Evolutionary conservation across 2,329 filamentous ascomycete species (phyloP), one percentile per base, ranked within the genome.

Genomic region (Leptographium lundbergii): DNA sequence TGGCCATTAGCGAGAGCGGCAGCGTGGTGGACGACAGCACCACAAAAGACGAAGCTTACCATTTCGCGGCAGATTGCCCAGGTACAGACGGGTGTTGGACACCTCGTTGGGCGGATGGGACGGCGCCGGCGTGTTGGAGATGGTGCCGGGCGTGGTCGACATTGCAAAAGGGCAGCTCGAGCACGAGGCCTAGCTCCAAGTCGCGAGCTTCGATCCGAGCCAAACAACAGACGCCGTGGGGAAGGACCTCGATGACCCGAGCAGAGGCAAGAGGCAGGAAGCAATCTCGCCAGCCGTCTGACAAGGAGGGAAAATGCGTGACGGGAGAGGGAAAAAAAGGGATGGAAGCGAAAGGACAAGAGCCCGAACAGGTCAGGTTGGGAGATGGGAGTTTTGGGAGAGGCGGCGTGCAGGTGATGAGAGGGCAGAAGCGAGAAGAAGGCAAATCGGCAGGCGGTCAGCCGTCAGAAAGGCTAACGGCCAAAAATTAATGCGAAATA

Each of bases 1-100:
- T 95, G 72, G 72, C 13, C 2, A 6, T 51, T 24, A 51, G 57
- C 11, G 48, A 19, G n/a, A 55, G 39, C n/a, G 56, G 60, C 29
- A 32, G 29, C 29, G 5, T 10, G 10, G 29, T 10, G 5, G 10
- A 32, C 57, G 59, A 52, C 45, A 58, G 34, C 34, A 66, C 87
- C 78, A 85, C 29, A 5, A 5, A 10, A 5, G 10, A 17, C 36
- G 4, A 3, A 34, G 32, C 36, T 39, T 14, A 96, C 91, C 91
- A 80, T 89, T 90, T 75, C 91, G 89, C 75, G 94, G 92, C 73
- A 99, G 87, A 78, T 97, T 97, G 42, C 59, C 59, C 14, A 59
- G 54, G 25, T 59, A 59, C 25, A 58, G 39, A 13, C 57, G 57
- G 5, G 54, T 56, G 54, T 56, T 56, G 54, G 91, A 96, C 66